Conservation (phyloP, 345 rosid genomes). For the Eucalyptus cloeziana region DNA sequence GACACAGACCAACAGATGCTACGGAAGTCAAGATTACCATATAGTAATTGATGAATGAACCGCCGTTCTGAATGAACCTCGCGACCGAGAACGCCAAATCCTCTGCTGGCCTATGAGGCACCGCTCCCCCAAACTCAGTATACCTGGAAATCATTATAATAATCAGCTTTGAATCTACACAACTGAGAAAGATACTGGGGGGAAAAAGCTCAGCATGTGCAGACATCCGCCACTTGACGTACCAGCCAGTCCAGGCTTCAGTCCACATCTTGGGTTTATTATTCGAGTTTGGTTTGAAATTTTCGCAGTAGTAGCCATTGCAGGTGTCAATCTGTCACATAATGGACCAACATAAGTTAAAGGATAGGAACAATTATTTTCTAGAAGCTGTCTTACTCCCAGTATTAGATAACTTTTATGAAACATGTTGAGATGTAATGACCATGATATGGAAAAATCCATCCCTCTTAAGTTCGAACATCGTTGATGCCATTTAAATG, state of each 20-base stretch:
- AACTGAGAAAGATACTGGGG: neutral
- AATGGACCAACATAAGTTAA: neutral
- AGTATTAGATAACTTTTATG: neutral
- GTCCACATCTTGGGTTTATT: constrained; percentile 90
- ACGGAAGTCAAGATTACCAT: constrained; percentile 4
- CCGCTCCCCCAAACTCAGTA: constrained; percentile 31
- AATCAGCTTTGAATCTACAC: neutral
- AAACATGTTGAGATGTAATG: neutral
- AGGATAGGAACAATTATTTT: neutral
- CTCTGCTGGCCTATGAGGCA: constrained; percentile 31
- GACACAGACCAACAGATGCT: neutral
- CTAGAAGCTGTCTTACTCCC: neutral
- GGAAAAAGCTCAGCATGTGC: neutral
- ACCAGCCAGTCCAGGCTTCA: constrained; percentile 86
- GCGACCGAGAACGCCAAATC: constrained; percentile 34
- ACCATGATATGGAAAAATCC: neutral
- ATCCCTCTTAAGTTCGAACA: neutral
- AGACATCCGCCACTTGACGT: neutral
- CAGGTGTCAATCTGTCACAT: constrained; percentile 57
- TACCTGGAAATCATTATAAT: neutral
- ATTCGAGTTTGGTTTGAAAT: constrained; percentile 43
- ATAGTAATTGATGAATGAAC: constrained; percentile 31
- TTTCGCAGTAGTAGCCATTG: constrained; percentile 80
- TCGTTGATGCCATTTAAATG: neutral
- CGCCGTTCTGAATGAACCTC: constrained; percentile 30